phyloP scores from a whole-genome alignment of 2,329 filamentous ascomycete genomes.

The Cladosporium sp. region DNA sequence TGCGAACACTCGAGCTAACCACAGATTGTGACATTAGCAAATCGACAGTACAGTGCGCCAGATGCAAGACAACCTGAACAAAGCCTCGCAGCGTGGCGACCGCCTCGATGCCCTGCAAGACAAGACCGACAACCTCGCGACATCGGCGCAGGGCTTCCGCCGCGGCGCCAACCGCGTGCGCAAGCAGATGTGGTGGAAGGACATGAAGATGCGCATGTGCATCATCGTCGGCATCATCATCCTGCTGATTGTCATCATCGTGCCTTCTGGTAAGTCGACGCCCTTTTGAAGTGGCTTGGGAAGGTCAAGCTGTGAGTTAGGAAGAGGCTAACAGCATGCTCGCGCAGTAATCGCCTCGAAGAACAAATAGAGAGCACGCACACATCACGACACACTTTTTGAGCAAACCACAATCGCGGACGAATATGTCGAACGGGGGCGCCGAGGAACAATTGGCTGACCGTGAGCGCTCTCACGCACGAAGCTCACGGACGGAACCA shows the following conservation, averaged over 20 bases:
- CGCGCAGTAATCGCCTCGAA: conserved; percentile 14
- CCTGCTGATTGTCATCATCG: conserved; percentile 87
- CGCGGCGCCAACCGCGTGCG: conserved; percentile 93
- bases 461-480: neutral
- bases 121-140: conserved; percentile 89
- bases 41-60: conserved; percentile 93
- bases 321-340: neutral
- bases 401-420: neutral
- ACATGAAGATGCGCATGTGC: conserved; percentile 99
- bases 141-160: conserved; percentile 91
- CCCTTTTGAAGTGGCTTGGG: neutral
- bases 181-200: conserved; percentile 99
- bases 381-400: conserved; percentile 1
- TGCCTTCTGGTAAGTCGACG: conserved; percentile 69
- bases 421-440: neutral
- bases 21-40: conserved; percentile 58
- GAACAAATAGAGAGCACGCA: conserved; percentile 2
- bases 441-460: neutral
- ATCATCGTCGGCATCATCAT: conserved; percentile 87
- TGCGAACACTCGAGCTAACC: neutral
- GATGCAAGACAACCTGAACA: conserved; percentile 97
- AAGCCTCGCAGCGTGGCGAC: conserved; percentile 89
- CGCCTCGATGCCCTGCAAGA: conserved; percentile 83
- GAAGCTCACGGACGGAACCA: neutral
- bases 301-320: neutral